Base-by-base conservation (phyloP, 805 yeast genomes). In the Starmera amethionina region DNA sequence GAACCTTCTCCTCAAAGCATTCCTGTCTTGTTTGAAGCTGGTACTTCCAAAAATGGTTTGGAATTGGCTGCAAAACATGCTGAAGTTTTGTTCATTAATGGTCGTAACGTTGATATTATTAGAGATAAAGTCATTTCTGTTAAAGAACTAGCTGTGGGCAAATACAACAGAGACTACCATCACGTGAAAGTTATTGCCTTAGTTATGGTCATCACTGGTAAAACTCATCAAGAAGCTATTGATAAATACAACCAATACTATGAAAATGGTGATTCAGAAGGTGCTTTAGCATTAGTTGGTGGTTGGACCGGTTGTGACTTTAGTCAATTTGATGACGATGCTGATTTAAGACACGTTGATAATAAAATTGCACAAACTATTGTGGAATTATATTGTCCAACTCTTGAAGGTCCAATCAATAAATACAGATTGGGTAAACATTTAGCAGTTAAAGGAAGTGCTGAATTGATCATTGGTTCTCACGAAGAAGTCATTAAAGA, bases 271-370 rank as follows among this genome's bases (percentile, higher is more conserved):
- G 67, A 62, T 43, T 42, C 56, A 10, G 70, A 64, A 39, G 72
- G 69, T 11, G 68, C 67, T 1, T 62, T 62, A 37, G 67, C 67
- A 1, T 49, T 67, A 35, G 64, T 67, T 45, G 58, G 69, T 19
- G 72, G 72, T 5, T 65, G 70, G 68, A 63, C 67, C 3, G 71
- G 70, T 6, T 53, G 64, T 36, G 70, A 67, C 36, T 55, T 66
- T 34, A 57, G 62, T 32, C 49, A 58, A 28, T 65, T 52, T 46
- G 54, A 43, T 14, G 51, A 55, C 36, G 65, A 62, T 15, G 63
- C 63, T 38, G 67, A 62, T 35, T 47, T 66, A 25, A 47, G 48
- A 14, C 49, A 52, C 31, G 53, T 52, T 14, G 57, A 54, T 8
- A 49, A 54, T 16, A 50, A 56, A 38, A 60, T 62, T 3, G 53